Conservation (phyloP, 2,329 filamentous ascomycete species). For the Fusarium sp. region DNA sequence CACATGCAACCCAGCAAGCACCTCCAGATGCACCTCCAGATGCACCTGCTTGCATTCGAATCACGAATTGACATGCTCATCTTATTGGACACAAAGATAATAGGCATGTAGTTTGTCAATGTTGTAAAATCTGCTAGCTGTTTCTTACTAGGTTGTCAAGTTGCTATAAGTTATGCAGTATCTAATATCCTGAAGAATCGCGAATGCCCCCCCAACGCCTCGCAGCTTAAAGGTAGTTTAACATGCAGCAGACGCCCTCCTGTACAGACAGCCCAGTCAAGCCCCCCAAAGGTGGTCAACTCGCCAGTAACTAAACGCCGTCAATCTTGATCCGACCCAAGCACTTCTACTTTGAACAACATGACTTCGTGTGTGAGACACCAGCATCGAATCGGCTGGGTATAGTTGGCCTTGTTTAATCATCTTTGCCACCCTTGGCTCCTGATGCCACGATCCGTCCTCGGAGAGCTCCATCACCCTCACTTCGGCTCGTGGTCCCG, state of each 20-base stretch:
- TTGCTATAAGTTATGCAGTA: conserved; percentile 29
- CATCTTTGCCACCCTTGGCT: conserved; percentile 51
- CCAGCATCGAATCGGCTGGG: not conserved
- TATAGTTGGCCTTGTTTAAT: conserved; percentile 9
- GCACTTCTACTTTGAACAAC: conserved; percentile 7
- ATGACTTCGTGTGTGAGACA: not conserved
- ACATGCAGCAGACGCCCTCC: conserved; percentile 31
- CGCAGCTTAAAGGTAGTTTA: conserved; percentile 34
- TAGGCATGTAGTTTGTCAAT: not conserved
- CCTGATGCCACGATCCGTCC: conserved; percentile 50
- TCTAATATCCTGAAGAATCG: conserved; percentile 36
- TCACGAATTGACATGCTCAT: not conserved
- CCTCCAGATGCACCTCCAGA: not conserved
- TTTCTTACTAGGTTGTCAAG: conserved; percentile 10
- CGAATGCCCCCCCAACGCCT: conserved; percentile 41
- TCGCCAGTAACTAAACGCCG: conserved; percentile 35
- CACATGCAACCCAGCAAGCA: conserved; percentile 2
- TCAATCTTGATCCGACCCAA: conserved; percentile 9
- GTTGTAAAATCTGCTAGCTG: conserved; percentile 5
- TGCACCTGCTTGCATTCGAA: not conserved
- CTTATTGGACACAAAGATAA: not conserved
- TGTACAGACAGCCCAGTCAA: conserved; percentile 5
- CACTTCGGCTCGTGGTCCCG: conserved; percentile 53
- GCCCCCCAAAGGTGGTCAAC: conserved; percentile 7
- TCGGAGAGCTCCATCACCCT: conserved; percentile 53